Evolutionary conservation across 768 basidiomycete species (phyloP).

Genomic region (Paxillus rubicundulus): DNA sequence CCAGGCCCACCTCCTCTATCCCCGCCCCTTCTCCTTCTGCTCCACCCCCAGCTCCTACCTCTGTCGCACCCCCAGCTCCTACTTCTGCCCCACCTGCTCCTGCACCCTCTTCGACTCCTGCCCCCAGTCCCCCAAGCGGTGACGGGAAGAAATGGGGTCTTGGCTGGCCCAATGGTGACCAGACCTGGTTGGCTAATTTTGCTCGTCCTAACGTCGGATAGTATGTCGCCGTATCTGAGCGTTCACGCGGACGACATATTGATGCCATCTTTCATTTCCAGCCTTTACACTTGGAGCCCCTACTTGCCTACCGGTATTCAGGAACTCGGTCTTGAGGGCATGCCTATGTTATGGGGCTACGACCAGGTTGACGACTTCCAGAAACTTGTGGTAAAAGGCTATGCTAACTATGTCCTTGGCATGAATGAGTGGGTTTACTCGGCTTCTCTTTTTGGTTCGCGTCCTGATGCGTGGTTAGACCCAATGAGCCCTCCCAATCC

Average conservation of each 20-base stretch:
- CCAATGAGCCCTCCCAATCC: constrained; percentile 61
- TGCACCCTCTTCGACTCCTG: constrained; percentile 12
- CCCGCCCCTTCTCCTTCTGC: constrained; percentile 14
- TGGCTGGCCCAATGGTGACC: constrained; percentile 59
- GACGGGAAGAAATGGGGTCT: constrained; percentile 52
- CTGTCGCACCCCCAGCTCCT: constrained; percentile 6
- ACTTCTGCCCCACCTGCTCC: constrained; percentile 17
- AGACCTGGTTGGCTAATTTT: constrained; percentile 47
- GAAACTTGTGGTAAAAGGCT: constrained; percentile 43
- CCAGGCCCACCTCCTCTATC: constrained; percentile 38
- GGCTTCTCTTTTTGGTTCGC: neutral
- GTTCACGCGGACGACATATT: neutral
- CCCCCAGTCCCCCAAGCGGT: constrained; percentile 17
- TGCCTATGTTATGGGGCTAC: constrained; percentile 71
- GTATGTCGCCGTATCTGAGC: constrained; percentile 34
- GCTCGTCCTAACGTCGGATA: constrained; percentile 36
- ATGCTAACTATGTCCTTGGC: constrained; percentile 51
- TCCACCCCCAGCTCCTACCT: constrained; percentile 2
- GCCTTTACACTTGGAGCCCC: constrained; percentile 68
- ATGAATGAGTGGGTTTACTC: constrained; percentile 66
- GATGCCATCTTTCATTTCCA: constrained; percentile 11
- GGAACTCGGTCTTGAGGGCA: constrained; percentile 40
- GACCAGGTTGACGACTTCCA: constrained; percentile 46
- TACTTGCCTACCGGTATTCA: constrained; percentile 35
- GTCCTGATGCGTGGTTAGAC: constrained; percentile 42